Conservation (phyloP, 768 basidiomycete species). For the Hygrophorus russula region DNA sequence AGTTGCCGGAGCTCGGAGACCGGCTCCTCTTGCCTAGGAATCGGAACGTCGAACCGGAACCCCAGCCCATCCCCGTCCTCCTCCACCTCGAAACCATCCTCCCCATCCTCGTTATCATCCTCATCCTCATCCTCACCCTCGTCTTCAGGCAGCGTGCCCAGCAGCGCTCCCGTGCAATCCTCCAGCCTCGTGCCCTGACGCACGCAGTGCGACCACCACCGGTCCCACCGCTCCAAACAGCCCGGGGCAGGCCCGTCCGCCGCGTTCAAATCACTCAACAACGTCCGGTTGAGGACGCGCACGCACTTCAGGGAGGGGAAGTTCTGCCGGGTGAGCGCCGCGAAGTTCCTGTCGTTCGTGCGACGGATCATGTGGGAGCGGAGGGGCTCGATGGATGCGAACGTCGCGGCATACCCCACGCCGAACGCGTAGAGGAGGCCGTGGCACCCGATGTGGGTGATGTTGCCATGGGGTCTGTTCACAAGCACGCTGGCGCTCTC, state of each 20-base stretch:
- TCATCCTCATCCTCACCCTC: slow-evolving; percentile 17
- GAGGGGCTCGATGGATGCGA: slow-evolving; percentile 30
- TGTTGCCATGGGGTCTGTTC: slow-evolving; percentile 41
- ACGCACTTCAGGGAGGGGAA: slow-evolving; percentile 55
- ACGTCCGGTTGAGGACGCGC: slow-evolving; percentile 41
- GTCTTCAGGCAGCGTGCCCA: slow-evolving; percentile 40
- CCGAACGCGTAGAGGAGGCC: slow-evolving; percentile 62
- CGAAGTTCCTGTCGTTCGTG: slow-evolving; percentile 58
- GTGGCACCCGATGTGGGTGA: slow-evolving; percentile 57
- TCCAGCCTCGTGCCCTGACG: slow-evolving; percentile 47
- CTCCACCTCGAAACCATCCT: slow-evolving; percentile 16
- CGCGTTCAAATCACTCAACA: slow-evolving; percentile 48
- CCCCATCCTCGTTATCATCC: slow-evolving; percentile 17
- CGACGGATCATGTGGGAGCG: slow-evolving; percentile 33
- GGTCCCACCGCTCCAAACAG: slow-evolving; percentile 49
- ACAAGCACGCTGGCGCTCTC: slow-evolving; percentile 28
- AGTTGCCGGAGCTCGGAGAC: slow-evolving; percentile 41
- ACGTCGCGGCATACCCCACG: slow-evolving; percentile 38
- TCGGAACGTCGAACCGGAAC: slow-evolving; percentile 18
- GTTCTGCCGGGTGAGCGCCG: slow-evolving; percentile 36
- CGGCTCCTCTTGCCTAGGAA: slow-evolving; percentile 15
- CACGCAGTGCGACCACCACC: slow-evolving; percentile 52
- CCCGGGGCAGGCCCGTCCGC: slow-evolving; percentile 36
- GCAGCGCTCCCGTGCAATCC: slow-evolving; percentile 59
- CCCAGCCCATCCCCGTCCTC: slow-evolving; percentile 20